Evolutionary conservation across 2,329 filamentous ascomycete species (phyloP), one percentile per base, ranked within the genome.

Genomic region (Alternaria panax): DNA sequence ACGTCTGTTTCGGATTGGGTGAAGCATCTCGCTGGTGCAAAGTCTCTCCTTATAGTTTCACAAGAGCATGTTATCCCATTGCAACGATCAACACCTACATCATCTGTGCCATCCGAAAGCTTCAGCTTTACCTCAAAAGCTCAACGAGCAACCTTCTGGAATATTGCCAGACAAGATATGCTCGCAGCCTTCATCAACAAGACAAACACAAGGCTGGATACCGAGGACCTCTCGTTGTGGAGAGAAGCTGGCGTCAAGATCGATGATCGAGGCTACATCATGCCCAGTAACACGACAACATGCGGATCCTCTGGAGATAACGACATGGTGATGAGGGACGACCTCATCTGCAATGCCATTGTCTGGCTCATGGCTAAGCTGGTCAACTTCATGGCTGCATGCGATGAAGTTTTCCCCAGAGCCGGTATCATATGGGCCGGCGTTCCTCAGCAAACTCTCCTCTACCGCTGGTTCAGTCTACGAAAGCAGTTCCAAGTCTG

Each of bases 361-460:
- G 83, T 89, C 6, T 90, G 87, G 87, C 82, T 90, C 9, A 80
- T 88, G 59, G 85, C 87, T 7, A 90, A 90, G 66, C 83, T 90
- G 5, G 84, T 89, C 51, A 90, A 90, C 68, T 89, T 86, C 69
- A 84, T 89, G 55, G 86, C 84, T 2, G 81, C 82, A 2, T 85
- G 84, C 2, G 86, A 87, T 56, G 81, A 83, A 4, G 76, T 86
- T 2, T 80, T 75, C 3, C 60, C 70, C 11, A 69, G 73, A 75
- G 48, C 76, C 69, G 63, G 70, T 69, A 64, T 76, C 75, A 65
- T 75, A 72, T 74, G 79, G 79, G 75, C 77, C 55, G 84, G 74
- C 28, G 82, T 80, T 59, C 82, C 78, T 63, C 85, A 82, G 77
- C 82, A 83, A 68, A 81, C 78, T 54, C 76, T 82, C 25, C 78